Evolutionary conservation across 2,329 filamentous ascomycete species (phyloP).

Genomic region (Juglanconis juglandina): DNA sequence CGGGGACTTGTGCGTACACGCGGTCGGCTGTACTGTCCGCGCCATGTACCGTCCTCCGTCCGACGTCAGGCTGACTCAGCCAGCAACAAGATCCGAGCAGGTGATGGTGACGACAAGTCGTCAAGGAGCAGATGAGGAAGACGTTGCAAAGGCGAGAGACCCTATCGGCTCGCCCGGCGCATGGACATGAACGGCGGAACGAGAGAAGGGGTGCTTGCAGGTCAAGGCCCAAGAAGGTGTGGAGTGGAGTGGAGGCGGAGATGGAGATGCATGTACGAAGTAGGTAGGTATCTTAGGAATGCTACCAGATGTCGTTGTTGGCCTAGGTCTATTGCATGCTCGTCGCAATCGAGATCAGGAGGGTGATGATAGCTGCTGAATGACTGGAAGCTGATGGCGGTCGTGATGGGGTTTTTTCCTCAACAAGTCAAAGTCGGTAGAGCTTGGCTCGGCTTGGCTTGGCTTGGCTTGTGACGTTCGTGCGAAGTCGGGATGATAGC

Average conservation of each 20-base stretch:
- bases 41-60: neutral
- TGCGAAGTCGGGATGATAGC: neutral
- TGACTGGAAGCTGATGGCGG: neutral
- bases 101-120: neutral
- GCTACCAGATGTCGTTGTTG: neutral
- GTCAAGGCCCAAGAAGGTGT: neutral
- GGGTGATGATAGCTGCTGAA: neutral
- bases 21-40: neutral
- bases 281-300: neutral
- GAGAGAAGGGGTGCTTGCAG: neutral
- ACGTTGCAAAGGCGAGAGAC: no score
- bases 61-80: neutral
- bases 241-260: neutral
- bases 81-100: neutral
- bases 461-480: neutral
- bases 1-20: neutral
- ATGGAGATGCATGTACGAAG: neutral
- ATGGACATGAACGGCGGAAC: neutral
- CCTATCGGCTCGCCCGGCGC: neutral
- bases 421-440: no score
- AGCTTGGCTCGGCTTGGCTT: no score
- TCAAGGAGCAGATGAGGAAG: no score
- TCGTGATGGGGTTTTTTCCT: no score
- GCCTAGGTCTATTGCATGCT: neutral
- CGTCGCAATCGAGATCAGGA: neutral